Conservation (phyloP, 768 basidiomycete genomes). For the Termitomyces sp. region DNA sequence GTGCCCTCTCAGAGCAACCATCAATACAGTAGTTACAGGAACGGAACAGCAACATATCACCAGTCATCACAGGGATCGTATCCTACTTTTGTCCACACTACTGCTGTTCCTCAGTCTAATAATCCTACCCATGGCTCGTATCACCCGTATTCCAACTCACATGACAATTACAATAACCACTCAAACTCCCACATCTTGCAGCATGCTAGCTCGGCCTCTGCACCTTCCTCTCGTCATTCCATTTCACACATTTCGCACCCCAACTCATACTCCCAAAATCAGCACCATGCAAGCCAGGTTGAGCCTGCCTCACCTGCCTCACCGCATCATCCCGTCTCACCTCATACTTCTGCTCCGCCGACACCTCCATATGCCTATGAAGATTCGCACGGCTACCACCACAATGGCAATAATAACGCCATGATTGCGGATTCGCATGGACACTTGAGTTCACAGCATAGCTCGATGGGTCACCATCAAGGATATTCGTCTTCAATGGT, state of each 20-base stretch:
- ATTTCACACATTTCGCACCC: conserved; percentile 58
- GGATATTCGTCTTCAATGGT: conserved; percentile 16
- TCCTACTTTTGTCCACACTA: conserved; percentile 33
- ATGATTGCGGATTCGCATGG: conserved; percentile 20
- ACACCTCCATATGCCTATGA: conserved; percentile 45
- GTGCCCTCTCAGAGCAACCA: conserved; percentile 21
- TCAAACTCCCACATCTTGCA: conserved; percentile 12
- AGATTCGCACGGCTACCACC: conserved; percentile 35
- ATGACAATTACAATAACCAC: conserved; percentile 19
- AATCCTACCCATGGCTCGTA: conserved; percentile 18
- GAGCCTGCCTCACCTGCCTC: conserved; percentile 47
- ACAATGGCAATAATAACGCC: conserved; percentile 15
- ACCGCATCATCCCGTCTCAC: conserved; percentile 37
- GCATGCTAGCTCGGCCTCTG: conserved; percentile 18
- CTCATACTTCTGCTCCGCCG: conserved; percentile 36
- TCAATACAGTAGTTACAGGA: conserved; percentile 28
- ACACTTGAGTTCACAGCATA: conserved; percentile 24
- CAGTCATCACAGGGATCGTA: conserved; percentile 32
- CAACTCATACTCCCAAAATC: conserved; percentile 33
- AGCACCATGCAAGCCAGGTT: conserved; percentile 25
- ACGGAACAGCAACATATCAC: conserved; percentile 38
- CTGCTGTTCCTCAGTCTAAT: conserved; percentile 22
- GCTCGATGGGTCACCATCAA: conserved; percentile 14
- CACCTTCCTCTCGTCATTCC: conserved; percentile 47
- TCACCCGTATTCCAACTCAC: conserved; percentile 28